A percentile compares a stretch with the other conserved stretches of the same genome.
phyloP scores from a whole-genome alignment of 164 flowering plant species.

The Berberis thunbergii region DNA sequence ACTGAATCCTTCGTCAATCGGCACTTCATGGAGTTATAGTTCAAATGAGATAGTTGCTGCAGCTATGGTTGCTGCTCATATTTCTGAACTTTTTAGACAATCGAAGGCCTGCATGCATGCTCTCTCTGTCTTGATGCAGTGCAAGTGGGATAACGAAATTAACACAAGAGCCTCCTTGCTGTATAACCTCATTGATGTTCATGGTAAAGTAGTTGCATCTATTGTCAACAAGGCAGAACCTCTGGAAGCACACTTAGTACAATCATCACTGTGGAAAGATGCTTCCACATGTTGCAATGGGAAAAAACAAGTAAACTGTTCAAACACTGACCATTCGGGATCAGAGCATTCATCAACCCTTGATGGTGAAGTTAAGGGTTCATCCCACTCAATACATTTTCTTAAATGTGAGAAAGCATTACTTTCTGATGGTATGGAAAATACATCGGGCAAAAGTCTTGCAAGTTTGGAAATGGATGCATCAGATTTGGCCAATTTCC shows the following conservation, averaged over 20 bases:
- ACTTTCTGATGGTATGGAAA: constrained; percentile 29
- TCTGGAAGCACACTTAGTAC: constrained; percentile 56
- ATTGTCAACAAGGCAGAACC: constrained; percentile 89
- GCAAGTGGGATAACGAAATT: constrained; percentile 89
- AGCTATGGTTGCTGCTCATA: constrained; percentile 98
- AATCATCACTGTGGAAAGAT: constrained; percentile 46
- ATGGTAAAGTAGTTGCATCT: constrained; percentile 86
- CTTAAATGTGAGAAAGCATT: constrained; percentile 28
- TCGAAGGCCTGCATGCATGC: constrained; percentile 93
- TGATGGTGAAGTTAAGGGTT: constrained; percentile 14
- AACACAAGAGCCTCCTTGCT: constrained; percentile 73
- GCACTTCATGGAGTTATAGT: constrained; percentile 87
- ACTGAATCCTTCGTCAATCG: constrained; percentile 82
- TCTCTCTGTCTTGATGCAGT: constrained; percentile 62
- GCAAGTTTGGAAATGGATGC: constrained; percentile 68
- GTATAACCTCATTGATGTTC: constrained; percentile 79
- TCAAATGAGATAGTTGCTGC: constrained; percentile 97
- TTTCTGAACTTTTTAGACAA: constrained; percentile 77
- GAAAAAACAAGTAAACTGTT: constrained; percentile 20
- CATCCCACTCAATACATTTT: constrained; percentile 18
- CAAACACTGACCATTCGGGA: constrained; percentile 22
- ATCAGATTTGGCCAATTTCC: constrained; percentile 88
- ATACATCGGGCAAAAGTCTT: constrained; percentile 36
- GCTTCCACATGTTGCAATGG: constrained; percentile 24
- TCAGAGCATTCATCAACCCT: constrained; percentile 22